Evolutionary conservation across 2,329 filamentous ascomycete genomes (phyloP).

Genomic region (Tympanopsis confertula): DNA sequence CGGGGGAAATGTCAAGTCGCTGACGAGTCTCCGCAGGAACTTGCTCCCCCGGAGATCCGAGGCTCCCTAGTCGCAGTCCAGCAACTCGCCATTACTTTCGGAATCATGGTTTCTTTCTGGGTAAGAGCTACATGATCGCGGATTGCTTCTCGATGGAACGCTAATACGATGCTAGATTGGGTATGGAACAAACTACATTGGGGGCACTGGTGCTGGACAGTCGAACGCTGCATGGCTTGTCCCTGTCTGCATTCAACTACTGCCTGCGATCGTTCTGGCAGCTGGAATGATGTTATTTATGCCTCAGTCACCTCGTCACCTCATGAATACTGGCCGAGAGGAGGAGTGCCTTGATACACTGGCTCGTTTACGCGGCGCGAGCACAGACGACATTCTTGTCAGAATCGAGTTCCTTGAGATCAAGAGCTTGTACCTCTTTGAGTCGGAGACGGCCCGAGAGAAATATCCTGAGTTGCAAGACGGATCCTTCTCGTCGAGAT

Average conservation of each 20-base stretch:
- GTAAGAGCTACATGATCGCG: slow-evolving; percentile 8
- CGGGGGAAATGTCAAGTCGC: not conserved
- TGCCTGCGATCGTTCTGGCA: slow-evolving; percentile 35
- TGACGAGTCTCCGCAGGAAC: slow-evolving; percentile 1
- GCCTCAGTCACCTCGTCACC: slow-evolving; percentile 45
- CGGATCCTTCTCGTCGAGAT: not conserved
- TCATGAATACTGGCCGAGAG: slow-evolving; percentile 17
- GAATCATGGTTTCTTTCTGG: slow-evolving; percentile 28
- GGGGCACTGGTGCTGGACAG: slow-evolving; percentile 32
- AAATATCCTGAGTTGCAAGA: not conserved
- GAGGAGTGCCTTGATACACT: not conserved
- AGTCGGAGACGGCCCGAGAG: not conserved
- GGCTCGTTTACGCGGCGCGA: not conserved
- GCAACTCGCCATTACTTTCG: slow-evolving; percentile 27
- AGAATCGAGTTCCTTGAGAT: slow-evolving; percentile 1
- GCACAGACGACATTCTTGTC: not conserved
- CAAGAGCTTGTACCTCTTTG: not conserved
- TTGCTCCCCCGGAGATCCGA: slow-evolving; percentile 26
- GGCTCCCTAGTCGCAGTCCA: slow-evolving; percentile 26
- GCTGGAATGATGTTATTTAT: slow-evolving; percentile 39
- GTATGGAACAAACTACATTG: slow-evolving; percentile 19
- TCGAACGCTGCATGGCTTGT: slow-evolving; percentile 41
- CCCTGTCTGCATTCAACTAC: slow-evolving; percentile 38
- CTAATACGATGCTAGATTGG: slow-evolving; percentile 15
- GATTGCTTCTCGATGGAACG: not conserved